Conservation (phyloP, 495 filamentous ascomycete genomes). For the Acidomyces sp. region DNA sequence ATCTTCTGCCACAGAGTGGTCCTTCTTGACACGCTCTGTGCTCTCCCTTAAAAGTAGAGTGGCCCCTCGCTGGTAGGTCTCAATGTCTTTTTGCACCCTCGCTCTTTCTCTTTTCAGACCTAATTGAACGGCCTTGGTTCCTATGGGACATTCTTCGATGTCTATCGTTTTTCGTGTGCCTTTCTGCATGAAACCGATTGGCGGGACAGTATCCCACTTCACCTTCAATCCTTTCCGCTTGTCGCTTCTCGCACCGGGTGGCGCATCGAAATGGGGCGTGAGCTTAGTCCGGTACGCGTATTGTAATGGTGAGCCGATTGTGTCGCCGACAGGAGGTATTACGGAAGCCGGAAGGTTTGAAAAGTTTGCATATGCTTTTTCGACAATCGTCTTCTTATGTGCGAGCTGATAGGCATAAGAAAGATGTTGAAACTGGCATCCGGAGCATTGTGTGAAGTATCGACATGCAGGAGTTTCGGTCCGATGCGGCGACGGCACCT, state of each 20-base stretch:
- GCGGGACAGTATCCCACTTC: conserved; percentile 44
- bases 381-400: conserved; percentile 73
- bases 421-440: conserved; percentile 96
- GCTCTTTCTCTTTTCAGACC: conserved; percentile 64
- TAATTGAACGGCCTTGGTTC: conserved; percentile 64
- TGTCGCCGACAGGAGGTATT: conserved; percentile 64
- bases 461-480: conserved; percentile 64
- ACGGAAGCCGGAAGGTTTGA: conserved; percentile 62
- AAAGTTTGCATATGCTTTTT: conserved; percentile 87
- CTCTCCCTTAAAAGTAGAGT: conserved; percentile 81
- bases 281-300: conserved; percentile 94
- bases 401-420: conserved; percentile 72
- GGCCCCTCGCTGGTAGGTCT: conserved; percentile 63
- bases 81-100: conserved; percentile 54
- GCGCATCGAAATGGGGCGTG: conserved; percentile 84
- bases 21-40: conserved; percentile 55
- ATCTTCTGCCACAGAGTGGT: conserved; percentile 14
- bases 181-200: conserved; percentile 86
- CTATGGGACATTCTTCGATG: conserved; percentile 95
- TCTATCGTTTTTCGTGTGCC: conserved; percentile 60
- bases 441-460: conserved; percentile 79
- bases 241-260: conserved; percentile 36
- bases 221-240: conserved; percentile 31
- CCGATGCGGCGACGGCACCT: conserved; percentile 57
- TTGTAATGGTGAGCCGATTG: conserved; percentile 76